Conservation (phyloP, 306 rosid genomes). For the Medicago lupulina region DNA sequence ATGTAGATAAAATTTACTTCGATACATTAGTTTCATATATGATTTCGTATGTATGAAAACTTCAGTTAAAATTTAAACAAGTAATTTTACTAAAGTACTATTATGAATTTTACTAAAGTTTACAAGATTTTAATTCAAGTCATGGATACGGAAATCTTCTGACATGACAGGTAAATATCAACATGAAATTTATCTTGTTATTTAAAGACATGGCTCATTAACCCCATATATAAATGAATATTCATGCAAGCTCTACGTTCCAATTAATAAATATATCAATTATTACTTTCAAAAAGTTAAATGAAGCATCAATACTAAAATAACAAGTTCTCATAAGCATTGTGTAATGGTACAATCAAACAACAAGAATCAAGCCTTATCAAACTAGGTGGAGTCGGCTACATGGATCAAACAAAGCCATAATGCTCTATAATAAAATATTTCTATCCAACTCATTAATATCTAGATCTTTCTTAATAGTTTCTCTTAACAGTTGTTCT, state of each 20-base stretch:
- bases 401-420: too few species aligned
- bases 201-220: neutral
- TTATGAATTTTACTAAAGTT: neutral
- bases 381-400: too few species aligned
- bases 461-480: too few species aligned
- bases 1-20: too few species aligned
- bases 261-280: neutral
- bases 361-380: too few species aligned
- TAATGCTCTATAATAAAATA: too few species aligned
- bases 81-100: too few species aligned
- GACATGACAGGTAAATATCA: neutral
- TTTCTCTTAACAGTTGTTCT: too few species aligned
- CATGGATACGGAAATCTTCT: constrained; percentile 8
- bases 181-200: neutral
- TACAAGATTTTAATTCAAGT: neutral
- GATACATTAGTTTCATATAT: too few species aligned
- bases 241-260: neutral
- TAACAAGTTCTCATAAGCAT: neutral
- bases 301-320: constrained; percentile 26
- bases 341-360: neutral
- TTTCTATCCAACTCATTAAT: too few species aligned
- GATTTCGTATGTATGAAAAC: too few species aligned
- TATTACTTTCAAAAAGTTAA: constrained; percentile 28
- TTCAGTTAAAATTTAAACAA: too few species aligned
- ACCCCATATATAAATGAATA: neutral